A percentile compares a stretch with the other conserved stretches of the same genome.
These are phyloP conservation scores for Mortierella sp. DNA, from an alignment of 371 early-diverging fungal genomes.

Conservation along the genomic window DNA sequence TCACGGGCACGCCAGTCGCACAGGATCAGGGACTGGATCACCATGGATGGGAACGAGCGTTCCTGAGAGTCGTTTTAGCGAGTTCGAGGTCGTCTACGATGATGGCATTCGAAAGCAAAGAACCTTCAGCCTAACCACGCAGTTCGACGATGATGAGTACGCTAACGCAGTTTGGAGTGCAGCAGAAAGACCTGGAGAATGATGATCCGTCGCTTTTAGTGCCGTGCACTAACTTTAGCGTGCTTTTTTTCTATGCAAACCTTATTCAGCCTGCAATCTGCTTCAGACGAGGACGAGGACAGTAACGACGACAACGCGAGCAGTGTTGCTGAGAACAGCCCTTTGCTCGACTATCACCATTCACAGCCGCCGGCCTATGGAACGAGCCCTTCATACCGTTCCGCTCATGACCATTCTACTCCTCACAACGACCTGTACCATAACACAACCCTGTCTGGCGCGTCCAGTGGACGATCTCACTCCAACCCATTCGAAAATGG, in stretches of 20 bases:
- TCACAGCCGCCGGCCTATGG: neutral
- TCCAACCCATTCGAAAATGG: neutral
- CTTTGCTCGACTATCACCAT: constrained; percentile 13
- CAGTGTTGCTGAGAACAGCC: constrained; percentile 19
- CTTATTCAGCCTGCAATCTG: neutral
- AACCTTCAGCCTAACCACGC: constrained; percentile 49
- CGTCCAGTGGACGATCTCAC: constrained; percentile 9
- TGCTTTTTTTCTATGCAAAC: too few species aligned
- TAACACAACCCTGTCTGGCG: neutral
- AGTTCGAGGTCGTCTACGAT: constrained; percentile 53
- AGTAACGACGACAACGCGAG: constrained; percentile 4
- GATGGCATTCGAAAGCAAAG: constrained; percentile 51
- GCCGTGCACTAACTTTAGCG: too few species aligned
- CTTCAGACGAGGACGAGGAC: neutral
- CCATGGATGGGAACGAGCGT: constrained; percentile 29
- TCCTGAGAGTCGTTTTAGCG: constrained; percentile 46
- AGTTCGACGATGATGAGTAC: constrained; percentile 25
- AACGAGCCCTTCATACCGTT: neutral
- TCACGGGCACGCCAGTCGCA: constrained; percentile 5
- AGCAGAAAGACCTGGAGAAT: too few species aligned
- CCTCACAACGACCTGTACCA: neutral
- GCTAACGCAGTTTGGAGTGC: neutral
- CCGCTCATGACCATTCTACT: neutral
- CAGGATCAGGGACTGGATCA: constrained; percentile 16
- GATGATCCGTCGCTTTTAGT: too few species aligned